Evolutionary conservation across 116 monocot genomes (phyloP).

Genomic region (Cymodocea nodosa): DNA sequence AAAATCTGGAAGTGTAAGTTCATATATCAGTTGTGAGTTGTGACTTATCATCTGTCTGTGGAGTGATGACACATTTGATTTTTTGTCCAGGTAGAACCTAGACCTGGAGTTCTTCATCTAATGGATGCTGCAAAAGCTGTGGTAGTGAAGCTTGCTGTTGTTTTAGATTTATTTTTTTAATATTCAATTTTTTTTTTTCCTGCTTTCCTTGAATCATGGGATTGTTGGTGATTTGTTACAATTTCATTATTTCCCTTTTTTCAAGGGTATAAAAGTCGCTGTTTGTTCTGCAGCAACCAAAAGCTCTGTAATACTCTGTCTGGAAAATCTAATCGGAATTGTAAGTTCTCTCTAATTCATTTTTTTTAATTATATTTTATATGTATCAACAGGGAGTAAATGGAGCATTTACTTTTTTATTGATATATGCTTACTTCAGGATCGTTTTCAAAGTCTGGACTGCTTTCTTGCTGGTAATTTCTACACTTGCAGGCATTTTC

Average conservation of each 20-base stretch:
- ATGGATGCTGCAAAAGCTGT: slow-evolving; percentile 95
- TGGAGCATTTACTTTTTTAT: not conserved
- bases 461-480: slow-evolving; percentile 92
- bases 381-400: not conserved
- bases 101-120: slow-evolving; percentile 80
- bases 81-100: slow-evolving; percentile 55
- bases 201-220: not conserved
- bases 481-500: too few relatives aligned
- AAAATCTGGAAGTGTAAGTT: slow-evolving; percentile 79
- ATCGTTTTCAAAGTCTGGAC: slow-evolving; percentile 76
- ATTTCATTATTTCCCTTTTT: slow-evolving; percentile 4
- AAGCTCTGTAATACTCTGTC: slow-evolving; percentile 82
- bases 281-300: slow-evolving; percentile 99
- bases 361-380: not conserved
- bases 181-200: not conserved
- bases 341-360: slow-evolving; percentile 27
- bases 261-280: slow-evolving; percentile 83
- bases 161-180: too few relatives aligned
- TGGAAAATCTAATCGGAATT: slow-evolving; percentile 82
- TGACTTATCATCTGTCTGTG: not conserved
- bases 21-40: not conserved
- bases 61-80: not conserved
- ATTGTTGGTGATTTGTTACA: not conserved
- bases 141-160: slow-evolving; percentile 22
- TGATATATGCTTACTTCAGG: slow-evolving; percentile 24